Percentiles rank a stretch among this genome's conserved stretches.
Conservation (phyloP, 208 protist species). For the Balamuthia mandrillaris region DNA sequence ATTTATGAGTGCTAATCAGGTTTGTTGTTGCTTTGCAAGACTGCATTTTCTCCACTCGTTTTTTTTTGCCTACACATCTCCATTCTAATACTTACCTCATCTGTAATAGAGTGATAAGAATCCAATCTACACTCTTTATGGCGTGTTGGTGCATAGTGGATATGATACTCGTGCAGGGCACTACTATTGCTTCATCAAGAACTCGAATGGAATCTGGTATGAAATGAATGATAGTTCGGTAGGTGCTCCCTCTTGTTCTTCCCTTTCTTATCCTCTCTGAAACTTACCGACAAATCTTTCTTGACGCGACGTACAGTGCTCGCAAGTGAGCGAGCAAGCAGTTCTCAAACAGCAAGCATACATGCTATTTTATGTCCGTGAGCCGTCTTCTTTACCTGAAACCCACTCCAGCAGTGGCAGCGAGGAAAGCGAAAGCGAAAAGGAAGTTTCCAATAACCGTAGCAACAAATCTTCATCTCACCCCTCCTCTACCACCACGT, state of each 20-base stretch:
- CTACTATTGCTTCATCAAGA: conserved; percentile 77
- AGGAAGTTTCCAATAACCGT: too few relatives aligned
- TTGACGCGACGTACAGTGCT: background rate
- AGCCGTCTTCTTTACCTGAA: background rate
- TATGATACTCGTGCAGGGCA: conserved; percentile 67
- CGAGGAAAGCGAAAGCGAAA: too few relatives aligned
- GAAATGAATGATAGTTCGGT: conserved; percentile 66
- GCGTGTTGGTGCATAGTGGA: conserved; percentile 76
- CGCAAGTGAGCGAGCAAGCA: conserved; percentile 34
- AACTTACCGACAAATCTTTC: background rate
- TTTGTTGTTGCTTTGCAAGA: background rate
- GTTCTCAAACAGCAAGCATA: conserved; percentile 70
- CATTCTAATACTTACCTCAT: too few relatives aligned
- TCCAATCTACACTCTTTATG: conserved; percentile 69
- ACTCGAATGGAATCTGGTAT: conserved; percentile 64
- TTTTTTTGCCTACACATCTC: background rate
- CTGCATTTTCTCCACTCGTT: background rate
- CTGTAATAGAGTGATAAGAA: conserved; percentile 12
- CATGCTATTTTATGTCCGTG: conserved; percentile 71
- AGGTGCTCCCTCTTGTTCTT: background rate
- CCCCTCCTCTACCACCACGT: too few relatives aligned
- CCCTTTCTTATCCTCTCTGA: background rate
- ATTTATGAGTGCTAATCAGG: conserved; percentile 38
- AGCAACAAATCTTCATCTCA: too few relatives aligned
- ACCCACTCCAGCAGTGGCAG: background rate